Conservation (phyloP, 257 asterid species). For the Verbascum thapsus region DNA sequence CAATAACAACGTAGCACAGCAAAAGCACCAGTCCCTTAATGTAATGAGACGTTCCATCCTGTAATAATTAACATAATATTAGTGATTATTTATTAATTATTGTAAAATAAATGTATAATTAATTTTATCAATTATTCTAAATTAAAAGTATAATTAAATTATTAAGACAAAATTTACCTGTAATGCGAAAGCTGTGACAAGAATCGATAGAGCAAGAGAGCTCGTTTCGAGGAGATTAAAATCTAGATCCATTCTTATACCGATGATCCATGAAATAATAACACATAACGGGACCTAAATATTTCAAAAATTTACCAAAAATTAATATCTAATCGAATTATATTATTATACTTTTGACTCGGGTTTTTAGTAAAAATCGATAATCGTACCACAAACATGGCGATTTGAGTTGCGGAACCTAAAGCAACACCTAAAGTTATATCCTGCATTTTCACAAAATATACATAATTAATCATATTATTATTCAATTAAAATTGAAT, state of each 20-base stretch:
- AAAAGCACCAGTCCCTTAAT: conserved; percentile 82
- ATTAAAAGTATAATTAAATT: no score
- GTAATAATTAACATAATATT: conserved; percentile 17
- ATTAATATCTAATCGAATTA: neutral
- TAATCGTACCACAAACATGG: conserved; percentile 76
- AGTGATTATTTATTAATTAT: no score
- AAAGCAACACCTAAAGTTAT: conserved; percentile 62
- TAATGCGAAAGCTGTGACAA: conserved; percentile 66
- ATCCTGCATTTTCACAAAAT: conserved; percentile 44
- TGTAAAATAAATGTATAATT: no score
- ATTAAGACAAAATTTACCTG: conserved; percentile 44
- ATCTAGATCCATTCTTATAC: conserved; percentile 68
- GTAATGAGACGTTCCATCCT: conserved; percentile 96
- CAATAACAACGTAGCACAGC: conserved; percentile 72
- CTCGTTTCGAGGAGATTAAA: conserved; percentile 63
- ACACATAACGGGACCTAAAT: conserved; percentile 67
- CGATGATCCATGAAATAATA: conserved; percentile 70
- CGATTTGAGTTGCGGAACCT: conserved; percentile 69
- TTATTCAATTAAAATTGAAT: neutral
- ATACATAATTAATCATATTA: neutral
- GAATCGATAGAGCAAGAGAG: conserved; percentile 66
- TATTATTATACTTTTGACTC: no score
- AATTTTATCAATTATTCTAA: no score
- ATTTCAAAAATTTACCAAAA: neutral
- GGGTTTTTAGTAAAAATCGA: no score